Evolutionary conservation across 805 yeast species (phyloP), one percentile per base, ranked within the genome.

Genomic region (Metschnikowia picachoensis): DNA sequence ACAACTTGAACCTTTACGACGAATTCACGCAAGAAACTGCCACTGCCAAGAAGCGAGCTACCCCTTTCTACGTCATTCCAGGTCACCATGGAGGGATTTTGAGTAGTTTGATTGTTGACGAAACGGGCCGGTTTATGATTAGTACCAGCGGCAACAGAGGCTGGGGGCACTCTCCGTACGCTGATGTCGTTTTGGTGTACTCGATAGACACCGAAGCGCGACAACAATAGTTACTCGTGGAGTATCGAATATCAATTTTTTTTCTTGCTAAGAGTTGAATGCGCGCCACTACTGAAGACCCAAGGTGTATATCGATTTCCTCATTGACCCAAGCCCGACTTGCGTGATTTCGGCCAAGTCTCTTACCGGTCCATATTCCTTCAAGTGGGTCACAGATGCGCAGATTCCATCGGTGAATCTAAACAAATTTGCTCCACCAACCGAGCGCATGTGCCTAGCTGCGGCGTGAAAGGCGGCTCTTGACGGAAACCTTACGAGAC

Each of bases 11-110:
- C 52, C 58, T 77, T 42, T 50, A 53, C 38, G 64, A 75, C 49
- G 70, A 71, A 32, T 65, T 63, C 30, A 51, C 60, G 15, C 66
- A 60, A 33, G 60, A 58, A n/a, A 44, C 56, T 5, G 39, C 52
- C 13, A 49, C 65, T 50, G 43, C 74, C 60, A 68, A 63, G 50
- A 68, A 58, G 46, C 67, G 67, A 36, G 77, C 74, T 27, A 74
- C 85, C 8, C 97, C 97, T 14, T 94, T 92, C 60, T 75, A 84
- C 62, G 91, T 95, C 56, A 77, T 94, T 10, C 97, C 99, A 0
- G 98, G 99, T 0, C 98, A 94, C 64, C 96, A 88, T 60, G 98
- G 99, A 40, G 96, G 97, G 27, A 79, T 81, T 3, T 70, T 94
- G 30, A 85, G 95, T 39, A 80, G 82, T 43, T 68, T 94, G 51